Conservation (phyloP, 2,329 filamentous ascomycete species). For the Myriosclerotinia curreyana region DNA sequence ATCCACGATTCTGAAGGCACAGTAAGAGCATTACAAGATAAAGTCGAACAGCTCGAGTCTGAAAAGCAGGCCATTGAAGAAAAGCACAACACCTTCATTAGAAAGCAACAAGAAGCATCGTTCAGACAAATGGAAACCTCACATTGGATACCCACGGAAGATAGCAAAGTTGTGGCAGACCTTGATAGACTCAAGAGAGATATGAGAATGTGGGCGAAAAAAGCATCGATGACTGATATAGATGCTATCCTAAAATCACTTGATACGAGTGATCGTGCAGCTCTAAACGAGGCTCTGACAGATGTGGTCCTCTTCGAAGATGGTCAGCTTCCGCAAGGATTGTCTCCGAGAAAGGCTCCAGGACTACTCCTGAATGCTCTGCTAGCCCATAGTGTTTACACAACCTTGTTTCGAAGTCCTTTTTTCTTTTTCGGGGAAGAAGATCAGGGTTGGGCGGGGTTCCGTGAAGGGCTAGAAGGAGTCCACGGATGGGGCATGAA, state of each 20-base stretch:
- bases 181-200: slow-evolving; percentile 22
- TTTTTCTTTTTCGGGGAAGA: slow-evolving; percentile 23
- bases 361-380: slow-evolving; percentile 28
- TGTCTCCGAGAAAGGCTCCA: slow-evolving; percentile 21
- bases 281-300: no score
- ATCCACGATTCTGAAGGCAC: background rate
- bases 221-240: slow-evolving; percentile 6
- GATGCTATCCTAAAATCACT: background rate
- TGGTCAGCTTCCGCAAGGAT: slow-evolving; percentile 9
- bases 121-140: slow-evolving; percentile 21
- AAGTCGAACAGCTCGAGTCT: background rate
- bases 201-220: slow-evolving; percentile 21
- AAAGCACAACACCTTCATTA: slow-evolving; percentile 14
- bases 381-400: slow-evolving; percentile 24
- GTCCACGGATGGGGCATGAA: background rate
- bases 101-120: slow-evolving; percentile 23
- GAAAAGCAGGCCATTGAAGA: background rate
- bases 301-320: slow-evolving; percentile 17
- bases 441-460: background rate
- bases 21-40: background rate
- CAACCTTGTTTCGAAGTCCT: slow-evolving; percentile 21
- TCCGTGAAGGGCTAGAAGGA: background rate
- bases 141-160: slow-evolving; percentile 19
- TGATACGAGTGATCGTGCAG: background rate
- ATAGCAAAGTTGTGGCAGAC: slow-evolving; percentile 17